Base-by-base conservation (phyloP, 2,329 filamentous ascomycete genomes). In the Fusarium ramigenum region DNA sequence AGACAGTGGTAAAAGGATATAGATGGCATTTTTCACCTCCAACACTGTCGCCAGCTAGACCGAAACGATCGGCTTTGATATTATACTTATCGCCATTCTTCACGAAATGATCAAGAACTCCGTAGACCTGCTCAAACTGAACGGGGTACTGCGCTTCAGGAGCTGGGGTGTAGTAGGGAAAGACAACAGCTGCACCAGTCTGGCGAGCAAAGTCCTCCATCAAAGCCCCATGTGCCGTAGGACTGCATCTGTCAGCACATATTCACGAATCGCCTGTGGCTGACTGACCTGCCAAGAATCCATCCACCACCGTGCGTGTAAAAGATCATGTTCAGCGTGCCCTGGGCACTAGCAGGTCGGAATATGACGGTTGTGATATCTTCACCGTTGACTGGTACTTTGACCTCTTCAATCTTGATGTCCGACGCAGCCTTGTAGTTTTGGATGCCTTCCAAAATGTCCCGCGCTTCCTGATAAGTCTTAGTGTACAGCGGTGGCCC, bases 241-340 rank as follows among this genome's bases (percentile, higher is more conserved):
- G 69, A 12, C 69, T 72, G 32, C 7, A 1, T 3, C 3, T 21
- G 15, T 72, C 18, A 72, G 60, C 10, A 5, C 9, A 0, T 21
- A 6, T 2, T 5, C 34, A 23, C 3, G 4, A 5, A 7, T 18
- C 3, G 1, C 14, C 1, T 1, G 5, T 12, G 12, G 7, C 1
- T 19, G 15, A 7, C 16, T 36, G 34, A 36, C 69, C 69, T 72
- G 59, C 69, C 69, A 0, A 72, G 50, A 28, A 72, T 72, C 69
- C 69, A 72, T 39, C 69, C 69, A 2, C 69, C 69, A 5, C 69
- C 69, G 3, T 72, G 69, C 0, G 69, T 72, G 2, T 72, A 72
- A 11, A 72, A 72, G n/a, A 72, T 72, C 69, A 72, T 49, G 19
- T 63, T 71, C 9, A 72, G 15, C 2, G 46, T 53, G 2, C 69